A percentile compares a stretch with the other conserved stretches of the same genome.
phyloP scores from a whole-genome alignment of 2,329 filamentous ascomycete species.

The Microsporum ferrugineum region DNA sequence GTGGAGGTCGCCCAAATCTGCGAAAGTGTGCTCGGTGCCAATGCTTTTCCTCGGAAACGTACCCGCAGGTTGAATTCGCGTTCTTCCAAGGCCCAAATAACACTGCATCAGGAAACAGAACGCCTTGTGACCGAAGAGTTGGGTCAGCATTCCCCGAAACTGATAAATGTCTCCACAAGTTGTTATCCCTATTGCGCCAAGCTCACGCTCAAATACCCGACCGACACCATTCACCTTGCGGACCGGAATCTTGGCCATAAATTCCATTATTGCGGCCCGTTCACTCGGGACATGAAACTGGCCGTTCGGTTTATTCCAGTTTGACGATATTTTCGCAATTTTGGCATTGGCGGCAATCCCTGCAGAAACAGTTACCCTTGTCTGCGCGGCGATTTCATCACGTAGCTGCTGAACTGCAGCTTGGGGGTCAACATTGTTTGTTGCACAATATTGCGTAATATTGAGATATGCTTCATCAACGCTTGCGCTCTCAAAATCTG shows the following conservation, averaged over 20 bases:
- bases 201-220: conserved; percentile 80
- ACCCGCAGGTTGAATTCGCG: conserved; percentile 71
- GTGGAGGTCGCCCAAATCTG: conserved; percentile 58
- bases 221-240: conserved; percentile 94
- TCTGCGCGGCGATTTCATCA: conserved; percentile 59
- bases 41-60: conserved; percentile 88
- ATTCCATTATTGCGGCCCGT: conserved; percentile 62
- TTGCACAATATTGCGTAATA: conserved; percentile 71
- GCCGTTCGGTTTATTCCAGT: conserved; percentile 92
- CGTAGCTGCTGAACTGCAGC: conserved; percentile 69
- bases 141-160: conserved; percentile 59
- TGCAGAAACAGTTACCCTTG: conserved; percentile 79
- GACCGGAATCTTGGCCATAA: conserved; percentile 73
- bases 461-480: conserved; percentile 97
- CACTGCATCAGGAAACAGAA: conserved; percentile 76
- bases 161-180: conserved; percentile 80
- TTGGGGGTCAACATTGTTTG: conserved; percentile 56
- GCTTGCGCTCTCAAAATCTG: conserved; percentile 81
- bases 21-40: conserved; percentile 85
- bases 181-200: conserved; percentile 75
- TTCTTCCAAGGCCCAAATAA: conserved; percentile 77
- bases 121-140: conserved; percentile 82
- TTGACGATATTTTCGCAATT: conserved; percentile 89
- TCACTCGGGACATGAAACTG: conserved; percentile 69
- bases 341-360: conserved; percentile 90